phyloP scores from a whole-genome alignment of 176 grass and related monocot species.

The Hyparrhenia diplandra region DNA sequence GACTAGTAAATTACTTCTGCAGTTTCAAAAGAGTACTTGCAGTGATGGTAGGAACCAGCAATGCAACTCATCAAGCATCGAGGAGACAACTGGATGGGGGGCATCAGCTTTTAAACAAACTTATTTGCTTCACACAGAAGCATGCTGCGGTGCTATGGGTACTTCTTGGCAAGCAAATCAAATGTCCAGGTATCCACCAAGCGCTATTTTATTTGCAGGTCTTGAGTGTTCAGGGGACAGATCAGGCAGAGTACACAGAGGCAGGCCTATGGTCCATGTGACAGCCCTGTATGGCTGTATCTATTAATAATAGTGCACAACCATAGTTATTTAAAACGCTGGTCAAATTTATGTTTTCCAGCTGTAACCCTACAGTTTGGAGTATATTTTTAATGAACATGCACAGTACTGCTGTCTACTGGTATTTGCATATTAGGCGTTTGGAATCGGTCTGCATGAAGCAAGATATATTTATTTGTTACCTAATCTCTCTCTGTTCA shows the following conservation, averaged over 20 bases:
- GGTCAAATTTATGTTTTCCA: not conserved
- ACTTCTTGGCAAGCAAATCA: constrained; percentile 22
- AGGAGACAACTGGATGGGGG: not conserved
- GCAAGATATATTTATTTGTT: constrained; percentile 19
- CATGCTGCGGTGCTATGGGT: constrained; percentile 5
- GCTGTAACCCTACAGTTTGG: not conserved
- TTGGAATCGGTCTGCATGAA: constrained; percentile 23
- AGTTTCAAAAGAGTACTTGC: too few species aligned
- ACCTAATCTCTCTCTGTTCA: not conserved
- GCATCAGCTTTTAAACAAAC: not conserved
- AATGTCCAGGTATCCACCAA: not conserved
- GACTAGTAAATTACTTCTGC: too few species aligned
- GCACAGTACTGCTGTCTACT: not conserved
- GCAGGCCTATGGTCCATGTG: constrained; percentile 29
- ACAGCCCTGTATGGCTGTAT: not conserved
- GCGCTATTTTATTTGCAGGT: constrained; percentile 44
- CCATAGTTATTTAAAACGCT: not conserved
- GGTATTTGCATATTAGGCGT: not conserved
- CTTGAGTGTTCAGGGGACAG: constrained; percentile 19
- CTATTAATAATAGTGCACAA: constrained; percentile 17
- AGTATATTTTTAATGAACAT: not conserved
- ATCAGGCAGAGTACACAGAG: constrained; percentile 25
- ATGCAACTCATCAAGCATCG: constrained; percentile 6
- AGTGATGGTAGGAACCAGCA: too few species aligned
- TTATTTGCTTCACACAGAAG: constrained; percentile 49